Evolutionary conservation across 352 stramenopile species (phyloP).

Genomic region (Plasmopara muralis): DNA sequence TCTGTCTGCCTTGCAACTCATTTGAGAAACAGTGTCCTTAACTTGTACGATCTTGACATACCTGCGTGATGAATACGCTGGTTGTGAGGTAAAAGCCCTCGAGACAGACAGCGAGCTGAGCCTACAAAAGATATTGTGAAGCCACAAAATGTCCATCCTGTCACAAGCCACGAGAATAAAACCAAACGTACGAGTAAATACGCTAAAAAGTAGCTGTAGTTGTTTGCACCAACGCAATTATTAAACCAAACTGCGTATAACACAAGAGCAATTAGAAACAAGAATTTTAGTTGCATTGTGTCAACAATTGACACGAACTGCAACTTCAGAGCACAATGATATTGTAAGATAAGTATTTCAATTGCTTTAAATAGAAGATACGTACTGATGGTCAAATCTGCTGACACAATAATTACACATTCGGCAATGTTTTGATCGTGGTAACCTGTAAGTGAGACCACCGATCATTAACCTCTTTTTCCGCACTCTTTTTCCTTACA

Average conservation of each 20-base stretch:
- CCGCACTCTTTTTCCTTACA: neutral
- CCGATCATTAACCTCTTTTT: neutral
- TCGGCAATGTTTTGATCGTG: slow-evolving; percentile 86
- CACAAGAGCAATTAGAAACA: neutral
- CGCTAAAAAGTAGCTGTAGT: slow-evolving; percentile 72
- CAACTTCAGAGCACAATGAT: slow-evolving; percentile 18
- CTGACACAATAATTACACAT: slow-evolving; percentile 85
- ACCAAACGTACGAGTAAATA: slow-evolving; percentile 36
- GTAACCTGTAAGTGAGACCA: slow-evolving; percentile 36
- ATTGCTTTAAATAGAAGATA: neutral
- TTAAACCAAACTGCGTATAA: slow-evolving; percentile 75
- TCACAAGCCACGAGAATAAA: neutral
- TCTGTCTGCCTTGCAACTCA: slow-evolving; percentile 24
- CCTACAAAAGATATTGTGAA: slow-evolving; percentile 12
- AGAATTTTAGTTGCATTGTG: slow-evolving; percentile 1
- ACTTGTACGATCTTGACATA: slow-evolving; percentile 6
- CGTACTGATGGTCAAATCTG: slow-evolving; percentile 88
- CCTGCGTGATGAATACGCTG: slow-evolving; percentile 52
- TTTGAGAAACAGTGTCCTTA: neutral
- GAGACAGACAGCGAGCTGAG: slow-evolving; percentile 39
- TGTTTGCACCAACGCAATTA: slow-evolving; percentile 71
- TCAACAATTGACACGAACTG: slow-evolving; percentile 16
- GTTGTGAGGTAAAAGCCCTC: slow-evolving; percentile 44
- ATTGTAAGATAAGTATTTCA: neutral
- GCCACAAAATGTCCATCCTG: neutral